These are phyloP conservation scores for Zygoascus flipseniorum DNA, from an alignment of 805 yeast species.

Conservation along the genomic window DNA sequence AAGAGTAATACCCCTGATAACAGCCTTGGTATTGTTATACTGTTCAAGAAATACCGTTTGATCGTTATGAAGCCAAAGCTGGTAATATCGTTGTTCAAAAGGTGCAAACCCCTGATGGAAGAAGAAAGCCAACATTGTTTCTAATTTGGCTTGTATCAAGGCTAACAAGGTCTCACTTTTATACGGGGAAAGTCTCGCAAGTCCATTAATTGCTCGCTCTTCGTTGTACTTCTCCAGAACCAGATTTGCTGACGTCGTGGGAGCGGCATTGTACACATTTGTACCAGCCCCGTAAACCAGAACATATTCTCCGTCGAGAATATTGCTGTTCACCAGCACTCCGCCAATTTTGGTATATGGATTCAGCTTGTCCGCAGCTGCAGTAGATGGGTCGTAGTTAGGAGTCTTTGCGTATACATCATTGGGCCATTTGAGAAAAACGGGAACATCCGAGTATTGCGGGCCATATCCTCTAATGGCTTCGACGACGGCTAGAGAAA, in stretches of 20 bases:
- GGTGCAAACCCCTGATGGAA: slow-evolving; percentile 55
- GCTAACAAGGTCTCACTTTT: slow-evolving; percentile 52
- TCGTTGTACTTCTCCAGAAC: slow-evolving; percentile 57
- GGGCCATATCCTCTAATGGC: slow-evolving; percentile 57
- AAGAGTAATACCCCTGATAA: slow-evolving; percentile 68
- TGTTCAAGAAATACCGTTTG: slow-evolving; percentile 66
- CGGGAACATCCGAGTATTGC: slow-evolving; percentile 68
- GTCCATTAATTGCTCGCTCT: slow-evolving; percentile 37
- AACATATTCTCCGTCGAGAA: slow-evolving; percentile 48
- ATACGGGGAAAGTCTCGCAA: slow-evolving; percentile 38
- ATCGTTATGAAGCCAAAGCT: slow-evolving; percentile 74
- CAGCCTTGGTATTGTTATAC: slow-evolving; percentile 45
- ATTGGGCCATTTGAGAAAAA: slow-evolving; percentile 93
- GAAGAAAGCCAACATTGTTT: slow-evolving; percentile 46
- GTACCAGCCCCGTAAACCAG: slow-evolving; percentile 82
- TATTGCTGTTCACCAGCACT: slow-evolving; percentile 70
- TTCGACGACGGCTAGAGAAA: slow-evolving; percentile 74
- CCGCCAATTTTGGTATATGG: slow-evolving; percentile 72
- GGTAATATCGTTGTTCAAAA: slow-evolving; percentile 63
- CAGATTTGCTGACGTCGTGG: slow-evolving; percentile 79
- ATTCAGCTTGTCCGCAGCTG: slow-evolving; percentile 14
- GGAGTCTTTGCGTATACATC: slow-evolving; percentile 59
- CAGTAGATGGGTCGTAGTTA: slow-evolving; percentile 7
- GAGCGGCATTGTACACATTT: slow-evolving; percentile 76
- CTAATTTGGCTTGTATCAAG: slow-evolving; percentile 54